A percentile compares a stretch with the other conserved stretches of the same genome.
phyloP scores from a whole-genome alignment of 2,329 filamentous ascomycete genomes.

The Bipolaris bicolor region DNA sequence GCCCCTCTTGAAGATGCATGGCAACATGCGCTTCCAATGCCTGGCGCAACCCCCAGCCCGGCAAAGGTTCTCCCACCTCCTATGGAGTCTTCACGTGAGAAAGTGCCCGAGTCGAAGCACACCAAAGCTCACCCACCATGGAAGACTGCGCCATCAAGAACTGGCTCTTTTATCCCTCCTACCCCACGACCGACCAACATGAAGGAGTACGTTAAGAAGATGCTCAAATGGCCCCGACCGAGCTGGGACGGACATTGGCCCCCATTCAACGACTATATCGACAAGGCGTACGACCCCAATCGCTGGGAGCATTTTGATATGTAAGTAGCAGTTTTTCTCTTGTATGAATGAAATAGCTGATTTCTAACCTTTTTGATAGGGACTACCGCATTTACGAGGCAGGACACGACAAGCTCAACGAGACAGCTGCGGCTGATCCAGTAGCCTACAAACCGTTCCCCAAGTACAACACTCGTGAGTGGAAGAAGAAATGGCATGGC shows the following conservation, averaged over 20 bases:
- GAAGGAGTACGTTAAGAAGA: constrained; percentile 50
- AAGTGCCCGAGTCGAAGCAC: background rate
- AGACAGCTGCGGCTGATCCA: constrained; percentile 46
- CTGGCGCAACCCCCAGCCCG: constrained; percentile 11
- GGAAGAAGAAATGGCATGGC: constrained; percentile 64
- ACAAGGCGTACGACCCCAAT: constrained; percentile 56
- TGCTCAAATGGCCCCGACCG: constrained; percentile 52
- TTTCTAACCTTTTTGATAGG: constrained; percentile 25
- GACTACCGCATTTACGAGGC: constrained; percentile 50
- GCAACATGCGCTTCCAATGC: constrained; percentile 27
- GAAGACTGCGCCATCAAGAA: constrained; percentile 28
- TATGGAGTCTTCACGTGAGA: constrained; percentile 7
- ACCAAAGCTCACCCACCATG: constrained; percentile 33
- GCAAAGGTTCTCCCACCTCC: constrained; percentile 5
- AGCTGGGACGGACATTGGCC: constrained; percentile 52
- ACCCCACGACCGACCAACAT: constrained; percentile 30
- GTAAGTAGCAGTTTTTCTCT: constrained; percentile 22
- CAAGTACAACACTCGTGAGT: constrained; percentile 67
- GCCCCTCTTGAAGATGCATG: constrained; percentile 30
- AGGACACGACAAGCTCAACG: constrained; percentile 41
- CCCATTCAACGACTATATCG: constrained; percentile 51
- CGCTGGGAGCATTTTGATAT: constrained; percentile 55
- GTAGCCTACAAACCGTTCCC: constrained; percentile 74
- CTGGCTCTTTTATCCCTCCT: constrained; percentile 22
- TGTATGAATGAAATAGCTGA: background rate